These are phyloP conservation scores for Panicum miliaceum DNA, from an alignment of 176 grass and related monocot species.

Conservation along the genomic window DNA sequence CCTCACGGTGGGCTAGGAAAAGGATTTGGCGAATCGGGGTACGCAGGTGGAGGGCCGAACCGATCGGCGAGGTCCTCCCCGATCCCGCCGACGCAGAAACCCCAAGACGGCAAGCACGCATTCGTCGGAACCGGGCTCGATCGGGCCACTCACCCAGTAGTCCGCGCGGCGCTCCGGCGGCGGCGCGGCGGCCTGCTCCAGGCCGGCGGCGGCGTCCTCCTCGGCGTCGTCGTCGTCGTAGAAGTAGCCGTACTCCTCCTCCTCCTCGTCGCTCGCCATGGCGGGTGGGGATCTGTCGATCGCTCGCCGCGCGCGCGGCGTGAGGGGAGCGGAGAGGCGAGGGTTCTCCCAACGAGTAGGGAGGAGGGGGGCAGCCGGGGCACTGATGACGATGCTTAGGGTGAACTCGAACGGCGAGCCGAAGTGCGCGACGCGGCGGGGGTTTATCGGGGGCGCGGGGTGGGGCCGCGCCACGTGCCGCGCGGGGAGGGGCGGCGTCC, in stretches of 20 bases:
- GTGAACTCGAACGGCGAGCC: neutral
- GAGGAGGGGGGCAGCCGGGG: neutral
- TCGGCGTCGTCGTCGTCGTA: constrained; percentile 37
- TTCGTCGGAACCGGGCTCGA: neutral
- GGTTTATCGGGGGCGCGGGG: neutral
- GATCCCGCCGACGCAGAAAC: constrained; percentile 7
- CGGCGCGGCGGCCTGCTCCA: constrained; percentile 1
- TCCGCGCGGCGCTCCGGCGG: constrained; percentile 7
- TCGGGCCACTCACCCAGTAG: constrained; percentile 36
- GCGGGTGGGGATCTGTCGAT: neutral
- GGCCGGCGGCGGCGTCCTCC: constrained; percentile 34
- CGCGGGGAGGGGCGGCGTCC: neutral
- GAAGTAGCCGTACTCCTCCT: constrained; percentile 11
- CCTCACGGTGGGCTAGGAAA: neutral
- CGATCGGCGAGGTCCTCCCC: constrained; percentile 14
- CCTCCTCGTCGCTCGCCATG: constrained; percentile 28
- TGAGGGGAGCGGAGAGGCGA: neutral
- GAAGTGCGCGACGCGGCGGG: neutral
- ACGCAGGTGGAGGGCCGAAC: neutral
- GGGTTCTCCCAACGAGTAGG: neutral
- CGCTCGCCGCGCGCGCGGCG: neutral
- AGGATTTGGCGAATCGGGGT: neutral
- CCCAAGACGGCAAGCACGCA: neutral
- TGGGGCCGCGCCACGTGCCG: constrained; percentile 3
- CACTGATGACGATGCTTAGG: neutral